These are phyloP conservation scores for Paramecium tetraurelia DNA, from an alignment of 73 alveolate species.

Conservation along the genomic window DNA sequence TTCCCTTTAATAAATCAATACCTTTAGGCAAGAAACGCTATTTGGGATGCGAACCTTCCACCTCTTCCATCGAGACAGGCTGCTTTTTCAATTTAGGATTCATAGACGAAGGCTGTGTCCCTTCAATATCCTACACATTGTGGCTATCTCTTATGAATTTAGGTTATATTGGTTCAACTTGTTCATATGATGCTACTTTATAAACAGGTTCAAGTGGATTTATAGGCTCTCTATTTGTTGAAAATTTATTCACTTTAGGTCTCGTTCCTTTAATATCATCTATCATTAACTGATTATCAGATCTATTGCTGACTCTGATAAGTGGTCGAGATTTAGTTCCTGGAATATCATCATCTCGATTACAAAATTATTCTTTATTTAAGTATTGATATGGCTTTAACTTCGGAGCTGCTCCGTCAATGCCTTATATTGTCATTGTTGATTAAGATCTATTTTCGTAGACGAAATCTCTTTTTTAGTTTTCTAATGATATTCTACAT, in stretches of 20 bases:
- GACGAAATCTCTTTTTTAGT: background rate
- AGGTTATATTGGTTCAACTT: constrained; percentile 84
- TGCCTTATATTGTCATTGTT: constrained; percentile 53
- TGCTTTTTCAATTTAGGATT: constrained; percentile 80
- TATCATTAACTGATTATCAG: constrained; percentile 60
- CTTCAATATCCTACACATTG: constrained; percentile 91
- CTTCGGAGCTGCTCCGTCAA: constrained; percentile 67
- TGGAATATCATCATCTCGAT: constrained; percentile 65
- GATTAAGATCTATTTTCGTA: background rate
- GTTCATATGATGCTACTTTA: constrained; percentile 84
- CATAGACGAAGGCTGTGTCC: constrained; percentile 79
- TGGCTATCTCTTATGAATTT: constrained; percentile 93
- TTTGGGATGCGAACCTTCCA: constrained; percentile 30
- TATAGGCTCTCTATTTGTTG: constrained; percentile 66
- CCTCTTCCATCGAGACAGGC: constrained; percentile 5
- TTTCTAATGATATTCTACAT: background rate
- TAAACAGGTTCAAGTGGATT: constrained; percentile 94
- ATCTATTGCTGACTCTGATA: constrained; percentile 68
- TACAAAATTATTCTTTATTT: constrained; percentile 58
- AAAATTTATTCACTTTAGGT: constrained; percentile 75
- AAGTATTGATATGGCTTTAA: constrained; percentile 66
- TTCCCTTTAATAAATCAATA: background rate
- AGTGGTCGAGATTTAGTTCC: constrained; percentile 56
- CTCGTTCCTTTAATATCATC: constrained; percentile 72
- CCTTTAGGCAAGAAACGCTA: constrained; percentile 5